Evolutionary conservation across 1,284 basidiomycete species (phyloP), one percentile per base, ranked within the genome.

Genomic region (Golubevia pallescens): DNA sequence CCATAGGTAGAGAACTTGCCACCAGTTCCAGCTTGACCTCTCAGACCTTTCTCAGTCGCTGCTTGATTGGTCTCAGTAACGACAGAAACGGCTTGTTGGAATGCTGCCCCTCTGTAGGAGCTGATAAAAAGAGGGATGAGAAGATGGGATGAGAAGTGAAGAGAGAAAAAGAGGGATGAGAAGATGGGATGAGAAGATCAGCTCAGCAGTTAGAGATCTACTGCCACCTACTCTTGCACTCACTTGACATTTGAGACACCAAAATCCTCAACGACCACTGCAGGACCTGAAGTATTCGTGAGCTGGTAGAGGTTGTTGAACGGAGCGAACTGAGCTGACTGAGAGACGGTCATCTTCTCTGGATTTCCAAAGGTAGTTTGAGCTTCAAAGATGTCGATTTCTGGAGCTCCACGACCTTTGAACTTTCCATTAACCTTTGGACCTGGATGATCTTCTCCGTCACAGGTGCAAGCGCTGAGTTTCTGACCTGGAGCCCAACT

Each of bases 371-470:
- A n/a, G 7, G n/a, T 21, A 19, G 20, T 24, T 14, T 21, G 54
- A 21, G 77, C 79, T 63, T 81, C 80, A 60, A 81, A 64, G 16
- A 80, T 69, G 60, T 83, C 79, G 63, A 83, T 78, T 64, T 83
- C 80, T 4, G 80, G 80, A 6, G 80, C 77, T 0, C 70, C 68
- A 16, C 80, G 70, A 2, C 73, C 80, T 1, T 74, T 70, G 63
- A 63, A 80, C 0, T 70, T 58, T 2, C 80, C 80, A 38, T 80
- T 74, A 16, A 64, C 28, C 23, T 58, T 60, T 0, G 77, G 80
- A 1, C 80, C 80, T 0, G 80, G 80, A 28, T 82, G 80, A 58
- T 80, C 78, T 24, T 70, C 65, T 1, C 70, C 58, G 13, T 20
- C n/a, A 60, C 80, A 81, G 6, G 80, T 81, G 60, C 80, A 83